Percentiles rank a stretch among this genome's conserved stretches.
Evolutionary conservation across 257 asterid genomes (phyloP).

Genomic region (Nicotiana noctiflora): DNA sequence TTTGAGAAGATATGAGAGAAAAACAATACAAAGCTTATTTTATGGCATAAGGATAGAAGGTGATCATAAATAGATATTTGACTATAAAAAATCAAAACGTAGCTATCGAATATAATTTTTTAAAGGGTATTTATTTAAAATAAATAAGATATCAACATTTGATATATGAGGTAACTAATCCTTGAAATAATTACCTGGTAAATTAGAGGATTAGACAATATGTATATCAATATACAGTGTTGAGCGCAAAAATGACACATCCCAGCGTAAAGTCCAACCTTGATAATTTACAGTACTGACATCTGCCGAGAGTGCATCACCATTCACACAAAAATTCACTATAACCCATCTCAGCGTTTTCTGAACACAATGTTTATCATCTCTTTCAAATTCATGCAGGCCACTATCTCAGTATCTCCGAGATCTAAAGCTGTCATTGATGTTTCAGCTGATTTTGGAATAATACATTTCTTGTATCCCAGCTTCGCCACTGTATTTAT

Average conservation of each 20-base stretch:
- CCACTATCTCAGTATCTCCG: constrained; percentile 53
- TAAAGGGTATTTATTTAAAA: too few species aligned
- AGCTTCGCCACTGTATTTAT: constrained; percentile 63
- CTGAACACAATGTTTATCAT: constrained; percentile 73
- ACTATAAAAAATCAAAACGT: too few species aligned
- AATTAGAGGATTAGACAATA: not conserved
- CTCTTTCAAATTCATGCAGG: constrained; percentile 72
- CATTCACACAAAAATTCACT: not conserved
- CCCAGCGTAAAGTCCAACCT: not conserved
- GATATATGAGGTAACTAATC: too few species aligned
- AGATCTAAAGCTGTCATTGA: constrained; percentile 29
- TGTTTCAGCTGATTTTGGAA: constrained; percentile 57
- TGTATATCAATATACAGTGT: constrained; percentile 1
- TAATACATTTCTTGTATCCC: constrained; percentile 74
- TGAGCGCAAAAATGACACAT: not conserved
- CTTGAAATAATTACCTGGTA: too few species aligned
- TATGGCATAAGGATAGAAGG: too few species aligned
- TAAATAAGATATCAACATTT: too few species aligned
- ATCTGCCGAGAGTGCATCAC: not conserved
- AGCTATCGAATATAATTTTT: too few species aligned
- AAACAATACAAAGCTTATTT: too few species aligned
- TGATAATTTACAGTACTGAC: not conserved
- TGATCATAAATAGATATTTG: too few species aligned
- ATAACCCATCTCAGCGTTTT: constrained; percentile 9
- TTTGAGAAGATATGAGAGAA: too few species aligned